These are phyloP conservation scores for Penicillium sp. DNA, from an alignment of 2,329 filamentous ascomycete species.

Conservation along the genomic window DNA sequence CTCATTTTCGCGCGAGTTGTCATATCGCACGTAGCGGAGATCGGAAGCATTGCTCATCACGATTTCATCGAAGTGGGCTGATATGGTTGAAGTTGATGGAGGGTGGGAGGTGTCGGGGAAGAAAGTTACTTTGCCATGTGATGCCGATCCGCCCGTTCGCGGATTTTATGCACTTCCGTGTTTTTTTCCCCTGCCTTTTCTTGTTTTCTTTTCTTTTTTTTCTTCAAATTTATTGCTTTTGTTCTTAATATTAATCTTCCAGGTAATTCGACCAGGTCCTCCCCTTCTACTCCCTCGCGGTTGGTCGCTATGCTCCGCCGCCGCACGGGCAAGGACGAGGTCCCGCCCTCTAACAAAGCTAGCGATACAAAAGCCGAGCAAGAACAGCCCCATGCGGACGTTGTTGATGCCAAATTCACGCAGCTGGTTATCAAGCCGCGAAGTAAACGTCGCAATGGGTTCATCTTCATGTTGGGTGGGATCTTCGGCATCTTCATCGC, in stretches of 20 bases:
- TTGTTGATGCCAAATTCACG: constrained; percentile 20
- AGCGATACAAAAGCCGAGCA: constrained; percentile 18
- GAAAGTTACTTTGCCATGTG: constrained; percentile 22
- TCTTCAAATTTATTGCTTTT: not conserved
- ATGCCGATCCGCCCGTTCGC: constrained; percentile 21
- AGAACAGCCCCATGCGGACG: constrained; percentile 19
- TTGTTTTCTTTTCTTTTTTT: constrained; percentile 3
- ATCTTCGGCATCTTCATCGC: constrained; percentile 87
- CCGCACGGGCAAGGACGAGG: constrained; percentile 40
- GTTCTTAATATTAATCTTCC: not conserved
- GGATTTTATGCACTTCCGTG: constrained; percentile 7
- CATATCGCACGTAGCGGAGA: constrained; percentile 59
- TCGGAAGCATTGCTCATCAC: constrained; percentile 36
- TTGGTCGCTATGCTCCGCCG: constrained; percentile 39
- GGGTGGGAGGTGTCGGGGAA: not conserved
- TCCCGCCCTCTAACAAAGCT: constrained; percentile 19
- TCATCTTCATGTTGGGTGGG: constrained; percentile 84
- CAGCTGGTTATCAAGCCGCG: constrained; percentile 38
- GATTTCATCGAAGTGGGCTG: constrained; percentile 15
- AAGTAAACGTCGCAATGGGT: constrained; percentile 70
- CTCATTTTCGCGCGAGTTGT: constrained; percentile 56
- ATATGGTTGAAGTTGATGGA: constrained; percentile 2
- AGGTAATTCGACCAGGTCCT: constrained; percentile 5
- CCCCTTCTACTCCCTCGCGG: constrained; percentile 9
- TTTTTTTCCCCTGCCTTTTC: constrained; percentile 8